Conservation (phyloP, 257 asterid species). For the Apocynum venetum region DNA sequence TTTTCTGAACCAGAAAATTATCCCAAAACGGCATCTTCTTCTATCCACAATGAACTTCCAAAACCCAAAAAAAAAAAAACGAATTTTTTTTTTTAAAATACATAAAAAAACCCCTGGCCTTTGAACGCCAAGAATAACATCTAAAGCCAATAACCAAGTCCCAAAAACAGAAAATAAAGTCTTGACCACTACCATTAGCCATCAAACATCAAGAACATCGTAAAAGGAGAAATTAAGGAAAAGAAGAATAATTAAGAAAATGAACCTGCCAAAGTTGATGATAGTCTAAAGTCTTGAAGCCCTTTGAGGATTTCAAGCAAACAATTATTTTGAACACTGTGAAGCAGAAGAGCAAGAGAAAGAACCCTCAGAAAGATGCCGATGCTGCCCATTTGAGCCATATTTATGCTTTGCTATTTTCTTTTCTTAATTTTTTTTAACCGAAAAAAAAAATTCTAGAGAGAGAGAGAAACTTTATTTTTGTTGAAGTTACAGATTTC, state of each 20-base stretch:
- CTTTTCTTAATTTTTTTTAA: background rate
- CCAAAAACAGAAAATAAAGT: background rate
- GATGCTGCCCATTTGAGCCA: background rate
- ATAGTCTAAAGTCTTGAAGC: background rate
- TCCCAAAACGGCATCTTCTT: constrained; percentile 4
- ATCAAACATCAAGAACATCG: background rate
- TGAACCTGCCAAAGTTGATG: constrained; percentile 11
- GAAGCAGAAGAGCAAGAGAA: background rate
- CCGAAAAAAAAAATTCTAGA: background rate
- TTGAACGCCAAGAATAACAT: background rate
- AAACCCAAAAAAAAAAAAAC: background rate
- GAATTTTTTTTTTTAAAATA: no score
- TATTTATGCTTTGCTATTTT: constrained; percentile 12
- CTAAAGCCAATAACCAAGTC: background rate
- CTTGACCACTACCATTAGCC: background rate
- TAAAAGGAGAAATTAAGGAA: background rate
- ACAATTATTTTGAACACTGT: background rate
- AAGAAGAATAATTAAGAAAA: background rate
- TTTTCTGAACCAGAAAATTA: background rate
- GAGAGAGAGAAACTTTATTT: background rate
- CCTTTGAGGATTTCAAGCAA: background rate
- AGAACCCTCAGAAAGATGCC: constrained; percentile 5
- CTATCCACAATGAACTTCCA: background rate
- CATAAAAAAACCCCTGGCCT: background rate
- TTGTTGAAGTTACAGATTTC: background rate